Percentiles rank a stretch among this genome's conserved stretches.
These are phyloP conservation scores for Iberis amara DNA, from an alignment of 441 rosid species.

Conservation along the genomic window DNA sequence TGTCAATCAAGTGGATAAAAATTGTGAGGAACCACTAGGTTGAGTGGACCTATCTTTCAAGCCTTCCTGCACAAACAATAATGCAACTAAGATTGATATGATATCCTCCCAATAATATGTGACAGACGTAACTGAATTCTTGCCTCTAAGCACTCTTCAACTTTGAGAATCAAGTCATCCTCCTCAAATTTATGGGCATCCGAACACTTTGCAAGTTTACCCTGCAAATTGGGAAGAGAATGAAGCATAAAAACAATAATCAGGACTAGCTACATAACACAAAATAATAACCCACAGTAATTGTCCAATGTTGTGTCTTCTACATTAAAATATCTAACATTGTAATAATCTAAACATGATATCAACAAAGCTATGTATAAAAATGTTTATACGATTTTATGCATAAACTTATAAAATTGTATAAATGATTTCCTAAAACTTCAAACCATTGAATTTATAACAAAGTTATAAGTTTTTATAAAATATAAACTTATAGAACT, in stretches of 20 bases:
- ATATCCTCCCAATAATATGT: neutral
- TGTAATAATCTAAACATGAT: no score
- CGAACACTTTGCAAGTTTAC: slow-evolving; percentile 76
- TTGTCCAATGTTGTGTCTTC: no score
- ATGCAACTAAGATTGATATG: slow-evolving; percentile 20
- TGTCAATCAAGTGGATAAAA: slow-evolving; percentile 46
- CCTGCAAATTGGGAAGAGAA: slow-evolving; percentile 42
- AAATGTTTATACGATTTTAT: no score
- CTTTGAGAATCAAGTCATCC: slow-evolving; percentile 81
- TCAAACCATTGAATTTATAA: no score
- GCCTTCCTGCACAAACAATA: slow-evolving; percentile 55
- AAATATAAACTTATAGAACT: no score
- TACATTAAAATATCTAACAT: no score
- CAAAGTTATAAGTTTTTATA: no score
- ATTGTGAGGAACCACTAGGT: slow-evolving; percentile 49
- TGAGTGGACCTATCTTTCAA: slow-evolving; percentile 68
- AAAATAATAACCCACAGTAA: neutral
- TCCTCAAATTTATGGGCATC: slow-evolving; percentile 56
- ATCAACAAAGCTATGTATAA: no score
- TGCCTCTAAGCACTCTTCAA: slow-evolving; percentile 93
- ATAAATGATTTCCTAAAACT: no score
- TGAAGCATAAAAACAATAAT: slow-evolving; percentile 15
- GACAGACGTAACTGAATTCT: slow-evolving; percentile 30
- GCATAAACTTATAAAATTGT: no score
- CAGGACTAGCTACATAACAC: neutral